Evolutionary conservation across 1,139 yeast species (phyloP).

Genomic region (Yamadazyma epiphylla): DNA sequence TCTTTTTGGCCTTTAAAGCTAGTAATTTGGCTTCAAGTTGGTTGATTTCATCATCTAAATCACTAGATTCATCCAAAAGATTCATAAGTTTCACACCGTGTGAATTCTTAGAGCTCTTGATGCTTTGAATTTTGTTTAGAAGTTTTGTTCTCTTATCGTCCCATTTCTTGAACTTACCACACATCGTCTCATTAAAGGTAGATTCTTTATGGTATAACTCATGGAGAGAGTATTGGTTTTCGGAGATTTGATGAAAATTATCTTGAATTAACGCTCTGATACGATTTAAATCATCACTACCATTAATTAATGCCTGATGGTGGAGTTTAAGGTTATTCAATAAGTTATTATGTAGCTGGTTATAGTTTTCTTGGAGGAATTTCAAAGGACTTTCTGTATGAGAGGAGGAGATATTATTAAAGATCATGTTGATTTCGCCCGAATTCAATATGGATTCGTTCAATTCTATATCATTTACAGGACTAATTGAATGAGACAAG

Average conservation of each 20-base stretch:
- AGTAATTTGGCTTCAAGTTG: conserved; percentile 36
- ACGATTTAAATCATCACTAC: conserved; percentile 27
- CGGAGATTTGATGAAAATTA: conserved; percentile 34
- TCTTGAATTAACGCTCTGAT: conserved; percentile 25
- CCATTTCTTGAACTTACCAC: conserved; percentile 41
- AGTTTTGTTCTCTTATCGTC: conserved; percentile 34
- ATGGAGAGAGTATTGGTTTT: conserved; percentile 41
- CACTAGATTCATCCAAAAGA: conserved; percentile 30
- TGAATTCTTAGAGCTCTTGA: conserved; percentile 38
- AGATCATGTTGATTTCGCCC: neutral
- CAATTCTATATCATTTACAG: neutral
- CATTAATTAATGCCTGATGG: conserved; percentile 19
- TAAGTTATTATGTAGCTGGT: conserved; percentile 19
- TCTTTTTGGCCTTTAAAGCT: conserved; percentile 34
- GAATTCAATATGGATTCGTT: neutral
- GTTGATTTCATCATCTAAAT: conserved; percentile 39
- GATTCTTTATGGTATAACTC: conserved; percentile 47
- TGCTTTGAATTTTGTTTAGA: conserved; percentile 31
- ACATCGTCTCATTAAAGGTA: conserved; percentile 23
- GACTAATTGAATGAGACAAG: conserved; percentile 1
- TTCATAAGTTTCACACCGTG: conserved; percentile 44
- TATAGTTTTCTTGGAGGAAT: conserved; percentile 21
- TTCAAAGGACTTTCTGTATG: conserved; percentile 20
- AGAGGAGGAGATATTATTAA: neutral
- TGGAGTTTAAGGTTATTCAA: conserved; percentile 22